Evolutionary conservation across 139 green algal species (phyloP).

Genomic region (Pedinophyceae sp.): DNA sequence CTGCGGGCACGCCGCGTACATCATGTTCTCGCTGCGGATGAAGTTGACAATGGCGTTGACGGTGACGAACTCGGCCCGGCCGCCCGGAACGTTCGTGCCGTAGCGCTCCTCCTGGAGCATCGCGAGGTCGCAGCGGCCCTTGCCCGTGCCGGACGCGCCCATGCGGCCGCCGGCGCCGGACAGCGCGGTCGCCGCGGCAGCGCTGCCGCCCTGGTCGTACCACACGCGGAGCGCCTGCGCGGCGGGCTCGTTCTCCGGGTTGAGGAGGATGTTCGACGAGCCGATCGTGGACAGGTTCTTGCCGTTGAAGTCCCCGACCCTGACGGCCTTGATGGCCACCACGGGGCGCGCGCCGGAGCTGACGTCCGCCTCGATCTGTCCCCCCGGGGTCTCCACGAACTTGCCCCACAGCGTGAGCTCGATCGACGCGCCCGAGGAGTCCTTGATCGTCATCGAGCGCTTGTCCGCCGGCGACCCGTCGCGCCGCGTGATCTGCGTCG

Average conservation of each 20-base stretch:
- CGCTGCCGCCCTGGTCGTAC: conserved; percentile 30
- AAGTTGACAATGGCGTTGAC: conserved; percentile 36
- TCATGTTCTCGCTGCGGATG: conserved; percentile 42
- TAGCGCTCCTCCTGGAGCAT: conserved; percentile 67
- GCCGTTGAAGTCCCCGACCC: conserved; percentile 90
- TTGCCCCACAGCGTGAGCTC: conserved; percentile 85
- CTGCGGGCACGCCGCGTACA: conserved; percentile 43
- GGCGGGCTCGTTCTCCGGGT: conserved; percentile 50
- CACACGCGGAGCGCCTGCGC: conserved; percentile 32
- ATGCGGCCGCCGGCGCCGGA: conserved; percentile 19
- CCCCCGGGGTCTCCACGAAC: conserved; percentile 36
- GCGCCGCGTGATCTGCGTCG: conserved; percentile 46
- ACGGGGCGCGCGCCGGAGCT: conserved; percentile 36
- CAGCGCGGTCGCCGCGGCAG: conserved; percentile 17
- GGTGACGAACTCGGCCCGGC: conserved; percentile 46
- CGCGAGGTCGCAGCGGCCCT: conserved; percentile 41
- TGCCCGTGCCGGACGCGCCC: conserved; percentile 24
- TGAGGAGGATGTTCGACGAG: conserved; percentile 43
- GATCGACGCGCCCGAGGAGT: conserved; percentile 52
- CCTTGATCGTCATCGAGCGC: conserved; percentile 50
- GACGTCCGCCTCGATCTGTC: conserved; percentile 36
- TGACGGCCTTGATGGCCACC: conserved; percentile 58
- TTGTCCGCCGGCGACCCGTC: conserved; percentile 74
- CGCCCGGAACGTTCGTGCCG: conserved; percentile 42
- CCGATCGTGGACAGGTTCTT: conserved; percentile 64